phyloP scores from a whole-genome alignment of 2,329 filamentous ascomycete genomes.

The Stachybotrys elegans region DNA sequence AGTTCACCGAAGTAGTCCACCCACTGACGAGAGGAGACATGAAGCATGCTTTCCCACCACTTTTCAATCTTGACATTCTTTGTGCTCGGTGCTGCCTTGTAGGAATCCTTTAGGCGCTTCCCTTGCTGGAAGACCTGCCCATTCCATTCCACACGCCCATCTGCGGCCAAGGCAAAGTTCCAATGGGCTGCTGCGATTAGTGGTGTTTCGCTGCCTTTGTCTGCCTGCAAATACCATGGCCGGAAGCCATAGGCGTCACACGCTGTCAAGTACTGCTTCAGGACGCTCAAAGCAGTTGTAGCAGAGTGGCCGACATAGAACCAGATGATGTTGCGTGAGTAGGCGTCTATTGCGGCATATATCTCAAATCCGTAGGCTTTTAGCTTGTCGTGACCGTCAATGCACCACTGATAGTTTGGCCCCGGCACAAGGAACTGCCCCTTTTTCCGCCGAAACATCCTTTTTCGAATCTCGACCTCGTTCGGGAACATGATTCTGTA shows the following conservation, averaged over 20 bases:
- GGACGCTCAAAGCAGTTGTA: conserved; percentile 3
- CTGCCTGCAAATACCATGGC: conserved; percentile 5
- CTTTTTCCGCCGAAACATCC: conserved; percentile 5
- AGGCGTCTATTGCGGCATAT: conserved; percentile 7
- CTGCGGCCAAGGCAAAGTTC: conserved; percentile 3
- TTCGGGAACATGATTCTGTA: conserved; percentile 4
- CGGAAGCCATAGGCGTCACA: conserved; percentile 4
- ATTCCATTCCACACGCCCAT: conserved; percentile 3
- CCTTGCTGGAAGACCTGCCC: conserved; percentile 2
- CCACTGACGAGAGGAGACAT: conserved; percentile 1
- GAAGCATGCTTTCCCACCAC: conserved; percentile 2
- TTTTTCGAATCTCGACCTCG: conserved; percentile 6
- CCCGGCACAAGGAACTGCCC: conserved; percentile 5
- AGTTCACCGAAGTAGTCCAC: conserved; percentile 8
- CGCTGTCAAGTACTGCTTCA: conserved; percentile 5
- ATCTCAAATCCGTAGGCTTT: conserved; percentile 9
- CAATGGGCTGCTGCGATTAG: conserved; percentile 2
- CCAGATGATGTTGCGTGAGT: conserved; percentile 10
- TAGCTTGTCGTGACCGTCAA: conserved; percentile 7
- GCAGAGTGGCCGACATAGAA: conserved; percentile 6
- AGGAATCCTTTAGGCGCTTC: conserved; percentile 1
- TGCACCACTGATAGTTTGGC: conserved; percentile 8
- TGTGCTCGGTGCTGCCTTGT: conserved; percentile 2
- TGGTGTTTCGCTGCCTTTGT: conserved; percentile 2
- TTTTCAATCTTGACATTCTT: conserved; percentile 5